phyloP scores from a whole-genome alignment of 2,329 filamentous ascomycete genomes.

The Pseudonectria foliicola region DNA sequence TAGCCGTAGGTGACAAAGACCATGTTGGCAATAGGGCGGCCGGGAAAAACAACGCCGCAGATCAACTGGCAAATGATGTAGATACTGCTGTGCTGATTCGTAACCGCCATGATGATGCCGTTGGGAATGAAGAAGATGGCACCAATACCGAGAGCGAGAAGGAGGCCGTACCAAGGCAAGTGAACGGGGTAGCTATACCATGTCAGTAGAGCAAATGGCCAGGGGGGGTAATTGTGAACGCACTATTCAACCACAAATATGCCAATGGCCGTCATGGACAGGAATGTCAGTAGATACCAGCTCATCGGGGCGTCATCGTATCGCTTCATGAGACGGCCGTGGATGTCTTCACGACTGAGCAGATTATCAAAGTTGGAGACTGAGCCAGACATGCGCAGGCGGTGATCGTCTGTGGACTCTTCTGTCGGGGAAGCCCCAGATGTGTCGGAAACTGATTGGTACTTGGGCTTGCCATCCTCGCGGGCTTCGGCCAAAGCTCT shows the following conservation, averaged over 20 bases:
- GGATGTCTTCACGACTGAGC: constrained; percentile 69
- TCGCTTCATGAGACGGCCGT: constrained; percentile 73
- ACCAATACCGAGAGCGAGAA: constrained; percentile 72
- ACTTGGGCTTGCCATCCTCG: constrained; percentile 41
- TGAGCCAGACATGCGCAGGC: constrained; percentile 26
- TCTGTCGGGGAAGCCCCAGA: constrained; percentile 9
- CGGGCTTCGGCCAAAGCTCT: constrained; percentile 59
- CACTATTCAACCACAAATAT: constrained; percentile 82
- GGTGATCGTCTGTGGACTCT: constrained; percentile 11
- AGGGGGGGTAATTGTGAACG: constrained; percentile 25
- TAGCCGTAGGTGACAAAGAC: constrained; percentile 89
- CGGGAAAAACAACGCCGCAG: constrained; percentile 74
- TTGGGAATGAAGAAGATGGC: constrained; percentile 82
- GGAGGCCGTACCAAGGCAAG: constrained; percentile 78
- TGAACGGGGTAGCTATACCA: constrained; percentile 66
- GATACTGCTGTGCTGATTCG: constrained; percentile 80
- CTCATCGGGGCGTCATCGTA: constrained; percentile 75
- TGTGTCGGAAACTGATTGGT: constrained; percentile 42
- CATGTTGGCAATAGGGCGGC: constrained; percentile 85
- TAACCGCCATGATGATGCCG: constrained; percentile 88
- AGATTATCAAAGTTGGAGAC: constrained; percentile 44
- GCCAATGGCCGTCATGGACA: constrained; percentile 68
- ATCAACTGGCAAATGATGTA: constrained; percentile 83
- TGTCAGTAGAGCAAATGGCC: background rate
- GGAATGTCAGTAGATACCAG: constrained; percentile 74